These are phyloP conservation scores for Fusarium sp. DNA, from an alignment of 2,329 filamentous ascomycete genomes.

Conservation along the genomic window DNA sequence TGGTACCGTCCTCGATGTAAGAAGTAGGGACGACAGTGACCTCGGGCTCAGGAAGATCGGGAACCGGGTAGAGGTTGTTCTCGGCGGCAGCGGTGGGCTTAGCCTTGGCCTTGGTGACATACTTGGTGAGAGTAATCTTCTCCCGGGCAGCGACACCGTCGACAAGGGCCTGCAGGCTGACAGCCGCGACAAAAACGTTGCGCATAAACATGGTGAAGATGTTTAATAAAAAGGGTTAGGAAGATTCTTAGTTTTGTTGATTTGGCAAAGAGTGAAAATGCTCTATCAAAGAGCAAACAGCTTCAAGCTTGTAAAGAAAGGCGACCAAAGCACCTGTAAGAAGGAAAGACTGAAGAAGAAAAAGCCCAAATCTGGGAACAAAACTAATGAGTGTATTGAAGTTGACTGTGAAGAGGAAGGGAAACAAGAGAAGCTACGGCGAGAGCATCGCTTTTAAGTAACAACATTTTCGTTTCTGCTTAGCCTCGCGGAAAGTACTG, in stretches of 20 bases:
- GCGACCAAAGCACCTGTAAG: slow-evolving; percentile 43
- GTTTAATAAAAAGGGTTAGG: slow-evolving; percentile 8
- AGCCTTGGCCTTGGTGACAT: slow-evolving; percentile 26
- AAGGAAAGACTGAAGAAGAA: slow-evolving; percentile 44
- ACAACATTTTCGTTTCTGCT: background rate
- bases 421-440: slow-evolving; percentile 17
- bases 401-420: slow-evolving; percentile 30
- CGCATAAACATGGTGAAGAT: slow-evolving; percentile 41
- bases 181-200: slow-evolving; percentile 37
- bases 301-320: slow-evolving; percentile 37
- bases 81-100: slow-evolving; percentile 12
- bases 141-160: slow-evolving; percentile 38
- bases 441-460: slow-evolving; percentile 36
- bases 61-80: slow-evolving; percentile 16
- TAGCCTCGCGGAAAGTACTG: slow-evolving; percentile 12
- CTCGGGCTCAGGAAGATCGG: slow-evolving; percentile 18
- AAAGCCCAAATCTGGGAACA: slow-evolving; percentile 40
- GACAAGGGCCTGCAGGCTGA: slow-evolving; percentile 40
- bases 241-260: slow-evolving; percentile 36
- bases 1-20: slow-evolving; percentile 34
- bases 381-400: slow-evolving; percentile 40
- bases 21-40: slow-evolving; percentile 37
- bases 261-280: slow-evolving; percentile 39
- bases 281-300: slow-evolving; percentile 46
- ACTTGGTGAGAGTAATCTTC: slow-evolving; percentile 31